Evolutionary conservation across 805 yeast species (phyloP).

Genomic region (Pichia phayaonensis): DNA sequence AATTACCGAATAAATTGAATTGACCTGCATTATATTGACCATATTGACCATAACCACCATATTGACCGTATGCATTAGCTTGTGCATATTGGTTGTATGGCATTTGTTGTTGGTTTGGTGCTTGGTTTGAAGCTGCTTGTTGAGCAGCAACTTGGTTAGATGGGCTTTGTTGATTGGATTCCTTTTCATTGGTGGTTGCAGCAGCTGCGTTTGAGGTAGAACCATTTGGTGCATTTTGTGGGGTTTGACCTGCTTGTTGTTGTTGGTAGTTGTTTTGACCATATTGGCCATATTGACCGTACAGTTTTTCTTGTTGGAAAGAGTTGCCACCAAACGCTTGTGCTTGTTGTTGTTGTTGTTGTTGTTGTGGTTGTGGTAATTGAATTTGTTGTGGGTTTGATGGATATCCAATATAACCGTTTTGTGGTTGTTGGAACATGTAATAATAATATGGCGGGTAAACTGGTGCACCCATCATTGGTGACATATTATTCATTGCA

Average conservation of each 20-base stretch:
- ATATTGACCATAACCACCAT: constrained; percentile 5
- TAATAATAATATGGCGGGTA: constrained; percentile 28
- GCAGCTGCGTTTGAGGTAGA: constrained; percentile 2
- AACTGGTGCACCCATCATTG: constrained; percentile 27
- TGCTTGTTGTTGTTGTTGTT: constrained; percentile 9
- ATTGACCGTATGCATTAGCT: constrained; percentile 12
- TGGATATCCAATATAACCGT: constrained; percentile 5
- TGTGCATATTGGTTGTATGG: constrained; percentile 16
- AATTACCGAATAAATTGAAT: constrained; percentile 4
- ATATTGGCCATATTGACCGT: constrained; percentile 24
- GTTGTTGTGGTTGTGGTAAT: constrained; percentile 13
- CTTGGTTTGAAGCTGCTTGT: constrained; percentile 2
- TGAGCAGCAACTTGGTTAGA: constrained; percentile 1
- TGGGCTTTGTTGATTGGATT: constrained; percentile 16
- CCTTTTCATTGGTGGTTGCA: constrained; percentile 13
- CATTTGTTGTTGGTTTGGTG: constrained; percentile 11
- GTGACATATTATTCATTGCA: constrained; percentile 15
- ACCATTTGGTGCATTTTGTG: constrained; percentile 6
- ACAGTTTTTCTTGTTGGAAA: constrained; percentile 21
- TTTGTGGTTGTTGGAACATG: constrained; percentile 12
- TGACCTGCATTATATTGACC: constrained; percentile 9
- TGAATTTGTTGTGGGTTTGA: constrained; percentile 20
- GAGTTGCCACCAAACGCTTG: constrained; percentile 17
- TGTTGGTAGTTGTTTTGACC: constrained; percentile 15
- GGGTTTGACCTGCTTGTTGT: constrained; percentile 5